Conservation (phyloP, 2,329 filamentous ascomycete genomes). For the Fusarium algeriense region DNA sequence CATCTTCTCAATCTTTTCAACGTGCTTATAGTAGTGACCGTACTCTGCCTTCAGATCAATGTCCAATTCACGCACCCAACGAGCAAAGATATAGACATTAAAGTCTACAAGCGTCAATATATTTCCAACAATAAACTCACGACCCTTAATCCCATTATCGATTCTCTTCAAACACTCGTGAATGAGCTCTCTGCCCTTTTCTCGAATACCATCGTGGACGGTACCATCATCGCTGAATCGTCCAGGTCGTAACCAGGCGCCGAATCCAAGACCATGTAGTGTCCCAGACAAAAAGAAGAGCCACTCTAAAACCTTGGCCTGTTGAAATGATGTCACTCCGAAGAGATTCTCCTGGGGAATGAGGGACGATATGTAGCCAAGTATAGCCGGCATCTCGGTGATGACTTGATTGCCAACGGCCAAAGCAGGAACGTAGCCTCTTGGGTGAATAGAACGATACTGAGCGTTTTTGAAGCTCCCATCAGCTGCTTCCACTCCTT, state of each 20-base stretch:
- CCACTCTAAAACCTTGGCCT: conserved; percentile 50
- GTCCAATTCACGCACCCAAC: conserved; percentile 20
- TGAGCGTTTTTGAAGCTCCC: conserved; percentile 48
- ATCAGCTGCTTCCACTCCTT: conserved; percentile 46
- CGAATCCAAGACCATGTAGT: conserved; percentile 49
- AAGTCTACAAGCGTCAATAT: conserved; percentile 36
- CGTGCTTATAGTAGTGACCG: background rate
- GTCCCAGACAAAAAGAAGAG: conserved; percentile 50
- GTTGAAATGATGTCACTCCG: conserved; percentile 35
- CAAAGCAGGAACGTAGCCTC: conserved; percentile 51
- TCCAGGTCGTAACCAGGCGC: conserved; percentile 41
- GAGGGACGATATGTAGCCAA: conserved; percentile 50
- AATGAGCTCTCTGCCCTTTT: background rate
- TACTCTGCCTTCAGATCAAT: conserved; percentile 29
- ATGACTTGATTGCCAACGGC: conserved; percentile 46
- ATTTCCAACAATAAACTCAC: conserved; percentile 15
- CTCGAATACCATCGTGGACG: background rate
- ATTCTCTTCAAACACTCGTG: conserved; percentile 19
- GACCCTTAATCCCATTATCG: background rate
- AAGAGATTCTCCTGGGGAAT: conserved; percentile 35
- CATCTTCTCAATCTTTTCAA: conserved; percentile 1
- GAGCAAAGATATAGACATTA: conserved; percentile 39
- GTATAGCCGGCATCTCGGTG: conserved; percentile 51
- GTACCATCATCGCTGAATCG: conserved; percentile 45
- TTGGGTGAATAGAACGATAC: conserved; percentile 49